Evolutionary conservation across 495 filamentous ascomycete genomes (phyloP), one percentile per base, ranked within the genome.

Genomic region (Daldinia childiae): DNA sequence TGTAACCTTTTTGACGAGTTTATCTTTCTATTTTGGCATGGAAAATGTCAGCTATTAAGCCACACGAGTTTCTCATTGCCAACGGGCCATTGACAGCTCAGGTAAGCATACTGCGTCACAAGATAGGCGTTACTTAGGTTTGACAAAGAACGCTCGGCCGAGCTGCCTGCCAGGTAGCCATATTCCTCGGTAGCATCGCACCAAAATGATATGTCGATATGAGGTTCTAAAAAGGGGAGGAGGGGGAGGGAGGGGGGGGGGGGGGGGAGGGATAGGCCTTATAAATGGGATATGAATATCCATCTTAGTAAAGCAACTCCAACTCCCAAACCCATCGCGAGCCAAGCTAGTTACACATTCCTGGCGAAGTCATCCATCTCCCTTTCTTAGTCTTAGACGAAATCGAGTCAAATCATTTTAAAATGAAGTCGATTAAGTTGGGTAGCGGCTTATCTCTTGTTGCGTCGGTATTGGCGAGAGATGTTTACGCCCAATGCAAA

Each of bases 361-460:
- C 30, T 32, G 57, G 30, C 29, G n/a, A n/a, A 9, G 15, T 1
- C 1, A 24, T 21, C n/a, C 12, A 14, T 4, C 4, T 21, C 14
- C 7, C 34, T 19, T 63, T 6, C 43, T 32, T 19, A 30, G 36
- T 48, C 32, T 9, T 60, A 30, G 51, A 30, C 43, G 24, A 21
- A 63, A 55, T 67, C 26, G 58, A 45, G 19, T 43, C 29, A 30
- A 38, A 48, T 0, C 32, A 17, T 30, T 41, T 43, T 36, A 9
- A 38, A 50, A 68, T 65, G 65, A 68, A 54, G 65, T 26, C 32
- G 8, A 9, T 36, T 9, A 32, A 51, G 15, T 30, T 45, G 39
- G 1, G 59, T 8, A 68, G 39, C 26, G 58, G 59, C 38, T 56
- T 72, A 7, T 59, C 56, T 12, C 50, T 73, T 4, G 61, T 50